Conservation (phyloP, 2,329 filamentous ascomycete species). For the Sporothrix brunneoviolacea region DNA sequence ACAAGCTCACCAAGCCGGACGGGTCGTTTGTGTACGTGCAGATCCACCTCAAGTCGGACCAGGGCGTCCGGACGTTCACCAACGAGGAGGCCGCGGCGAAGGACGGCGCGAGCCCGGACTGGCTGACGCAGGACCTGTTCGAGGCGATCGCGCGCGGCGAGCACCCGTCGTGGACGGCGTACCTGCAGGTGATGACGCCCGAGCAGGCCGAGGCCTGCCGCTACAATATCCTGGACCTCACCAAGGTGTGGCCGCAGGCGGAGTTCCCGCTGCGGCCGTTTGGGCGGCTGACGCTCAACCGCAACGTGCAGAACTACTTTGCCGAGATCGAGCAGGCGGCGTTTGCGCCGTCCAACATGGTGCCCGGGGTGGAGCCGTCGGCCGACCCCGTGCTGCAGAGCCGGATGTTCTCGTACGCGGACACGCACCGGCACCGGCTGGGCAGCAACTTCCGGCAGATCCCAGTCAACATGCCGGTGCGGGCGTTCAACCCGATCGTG, state of each 20-base stretch:
- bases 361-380: slow-evolving; percentile 56
- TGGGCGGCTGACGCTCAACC: slow-evolving; percentile 57
- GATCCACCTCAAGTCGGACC: slow-evolving; percentile 57
- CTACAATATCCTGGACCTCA: slow-evolving; percentile 63
- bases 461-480: slow-evolving; percentile 52
- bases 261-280: slow-evolving; percentile 56
- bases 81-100: slow-evolving; percentile 50
- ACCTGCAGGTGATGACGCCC: slow-evolving; percentile 56
- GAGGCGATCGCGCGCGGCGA: slow-evolving; percentile 56
- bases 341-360: slow-evolving; percentile 58
- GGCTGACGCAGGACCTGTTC: slow-evolving; percentile 57
- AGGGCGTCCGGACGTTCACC: slow-evolving; percentile 54
- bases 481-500: slow-evolving; percentile 61
- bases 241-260: slow-evolving; percentile 61
- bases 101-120: slow-evolving; percentile 54
- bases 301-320: slow-evolving; percentile 62
- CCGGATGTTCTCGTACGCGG: slow-evolving; percentile 54
- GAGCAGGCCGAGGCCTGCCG: slow-evolving; percentile 54
- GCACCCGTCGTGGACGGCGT: slow-evolving; percentile 56
- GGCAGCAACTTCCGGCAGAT: slow-evolving; percentile 60
- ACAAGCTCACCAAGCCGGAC: slow-evolving; percentile 60
- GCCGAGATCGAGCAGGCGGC: slow-evolving; percentile 62
- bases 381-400: slow-evolving; percentile 58
- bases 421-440: slow-evolving; percentile 57
- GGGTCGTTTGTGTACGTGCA: slow-evolving; percentile 61